Percentiles rank a stretch among this genome's conserved stretches.
These are phyloP conservation scores for Geum urbanum DNA, from an alignment of 306 rosid genomes.

Conservation along the genomic window DNA sequence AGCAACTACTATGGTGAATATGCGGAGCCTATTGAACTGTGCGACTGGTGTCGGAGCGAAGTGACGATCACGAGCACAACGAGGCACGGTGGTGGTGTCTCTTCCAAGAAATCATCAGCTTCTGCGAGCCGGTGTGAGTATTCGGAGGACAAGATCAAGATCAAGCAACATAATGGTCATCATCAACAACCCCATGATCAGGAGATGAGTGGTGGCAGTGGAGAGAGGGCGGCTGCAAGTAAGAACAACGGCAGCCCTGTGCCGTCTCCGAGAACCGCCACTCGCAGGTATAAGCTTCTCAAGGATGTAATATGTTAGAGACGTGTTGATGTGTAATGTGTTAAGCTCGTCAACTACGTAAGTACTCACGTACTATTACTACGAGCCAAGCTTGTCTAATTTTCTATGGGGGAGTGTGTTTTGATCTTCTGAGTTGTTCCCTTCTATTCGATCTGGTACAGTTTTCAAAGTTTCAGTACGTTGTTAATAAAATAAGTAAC, in stretches of 20 bases:
- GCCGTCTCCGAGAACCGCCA: conserved; percentile 71
- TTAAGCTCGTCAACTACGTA: not conserved
- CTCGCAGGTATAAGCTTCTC: conserved; percentile 99
- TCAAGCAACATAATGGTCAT: conserved; percentile 59
- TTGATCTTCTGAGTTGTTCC: not conserved
- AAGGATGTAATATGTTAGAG: conserved; percentile 88
- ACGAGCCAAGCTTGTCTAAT: not conserved
- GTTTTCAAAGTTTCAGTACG: conserved; percentile 26
- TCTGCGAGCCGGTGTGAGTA: conserved; percentile 46
- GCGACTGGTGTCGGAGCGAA: conserved; percentile 91
- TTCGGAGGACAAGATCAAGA: conserved; percentile 54
- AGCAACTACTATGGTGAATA: conserved; percentile 67
- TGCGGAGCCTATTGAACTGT: conserved; percentile 50
- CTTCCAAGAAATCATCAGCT: conserved; percentile 44
- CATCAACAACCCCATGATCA: conserved; percentile 39
- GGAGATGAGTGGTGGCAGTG: conserved; percentile 6
- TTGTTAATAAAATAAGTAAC: conserved; percentile 49
- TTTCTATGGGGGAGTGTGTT: not conserved
- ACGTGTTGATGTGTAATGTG: too few species aligned
- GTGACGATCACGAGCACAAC: conserved; percentile 41
- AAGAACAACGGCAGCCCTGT: conserved; percentile 28
- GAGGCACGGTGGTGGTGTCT: conserved; percentile 29
- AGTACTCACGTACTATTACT: not conserved
- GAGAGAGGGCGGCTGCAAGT: conserved; percentile 35
- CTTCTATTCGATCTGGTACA: not conserved